Evolutionary conservation across 257 asterid genomes (phyloP).

Genomic region (Solanum appendiculatum): DNA sequence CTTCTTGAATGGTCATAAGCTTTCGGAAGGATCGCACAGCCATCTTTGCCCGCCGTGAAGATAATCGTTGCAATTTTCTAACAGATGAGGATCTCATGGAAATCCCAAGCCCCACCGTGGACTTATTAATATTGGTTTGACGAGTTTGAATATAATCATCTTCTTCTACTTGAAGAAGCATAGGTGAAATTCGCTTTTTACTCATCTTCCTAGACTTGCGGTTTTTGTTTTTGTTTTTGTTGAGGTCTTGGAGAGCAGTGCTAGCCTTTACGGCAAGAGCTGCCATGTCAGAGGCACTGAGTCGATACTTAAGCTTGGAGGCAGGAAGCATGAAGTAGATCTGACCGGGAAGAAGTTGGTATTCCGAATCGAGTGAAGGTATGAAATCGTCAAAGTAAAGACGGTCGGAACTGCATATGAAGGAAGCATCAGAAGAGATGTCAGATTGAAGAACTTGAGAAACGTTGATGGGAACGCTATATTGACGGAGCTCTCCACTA

Average conservation of each 20-base stretch:
- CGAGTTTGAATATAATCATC: background rate
- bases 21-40: slow-evolving; percentile 46
- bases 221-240: background rate
- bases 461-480: slow-evolving; percentile 28
- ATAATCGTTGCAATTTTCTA: slow-evolving; percentile 33
- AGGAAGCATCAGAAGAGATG: slow-evolving; percentile 5
- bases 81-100: slow-evolving; percentile 35
- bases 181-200: slow-evolving; percentile 36
- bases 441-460: slow-evolving; percentile 32
- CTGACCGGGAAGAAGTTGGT: slow-evolving; percentile 41
- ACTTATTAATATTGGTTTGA: background rate
- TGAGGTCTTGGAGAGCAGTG: slow-evolving; percentile 31
- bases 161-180: background rate
- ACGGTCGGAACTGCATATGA: slow-evolving; percentile 58
- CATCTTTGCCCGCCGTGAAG: slow-evolving; percentile 52
- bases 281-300: slow-evolving; percentile 67
- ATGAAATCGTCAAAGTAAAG: slow-evolving; percentile 47
- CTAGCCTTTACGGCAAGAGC: slow-evolving; percentile 75
- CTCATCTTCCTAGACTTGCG: background rate
- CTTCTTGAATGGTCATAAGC: slow-evolving; percentile 61
- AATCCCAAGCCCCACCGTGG: slow-evolving; percentile 16
- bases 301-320: slow-evolving; percentile 31
- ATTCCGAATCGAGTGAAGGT: slow-evolving; percentile 23
- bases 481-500: slow-evolving; percentile 39
- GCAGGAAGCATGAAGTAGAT: slow-evolving; percentile 51